phyloP scores from a whole-genome alignment of 257 asterid genomes.

The Agastache rugosa region DNA sequence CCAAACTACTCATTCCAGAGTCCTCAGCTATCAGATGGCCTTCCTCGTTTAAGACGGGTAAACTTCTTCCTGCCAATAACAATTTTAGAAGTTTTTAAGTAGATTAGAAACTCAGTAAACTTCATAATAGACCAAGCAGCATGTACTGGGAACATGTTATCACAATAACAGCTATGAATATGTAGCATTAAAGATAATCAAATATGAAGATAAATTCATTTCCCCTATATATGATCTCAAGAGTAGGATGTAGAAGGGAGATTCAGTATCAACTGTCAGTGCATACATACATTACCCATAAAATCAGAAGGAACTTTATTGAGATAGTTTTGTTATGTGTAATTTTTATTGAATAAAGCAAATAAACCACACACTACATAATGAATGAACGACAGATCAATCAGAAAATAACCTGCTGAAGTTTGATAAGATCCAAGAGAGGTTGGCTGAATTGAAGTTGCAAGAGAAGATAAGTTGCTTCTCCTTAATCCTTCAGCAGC shows the following conservation, averaged over 20 bases:
- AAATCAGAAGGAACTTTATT: background rate
- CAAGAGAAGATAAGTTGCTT: conserved; percentile 79
- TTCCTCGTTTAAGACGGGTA: conserved; percentile 85
- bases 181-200: background rate
- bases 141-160: background rate
- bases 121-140: background rate
- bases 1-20: conserved; percentile 61
- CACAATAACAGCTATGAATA: background rate
- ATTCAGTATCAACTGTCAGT: conserved; percentile 2
- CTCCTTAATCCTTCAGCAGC: conserved; percentile 94
- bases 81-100: conserved; percentile 5
- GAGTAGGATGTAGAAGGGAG: background rate
- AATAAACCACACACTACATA: background rate
- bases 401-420: conserved; percentile 62
- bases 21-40: conserved; percentile 76
- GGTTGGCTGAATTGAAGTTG: conserved; percentile 78
- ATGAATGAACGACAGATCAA: background rate
- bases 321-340: conserved; percentile 6
- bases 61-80: conserved; percentile 68
- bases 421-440: conserved; percentile 73
- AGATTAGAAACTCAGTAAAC: background rate
- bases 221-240: background rate
- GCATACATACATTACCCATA: background rate
- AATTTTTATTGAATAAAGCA: conserved; percentile 14
- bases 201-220: background rate